These are phyloP conservation scores for Colletotrichum tofieldiae DNA, from an alignment of 2,329 filamentous ascomycete species.

Conservation along the genomic window DNA sequence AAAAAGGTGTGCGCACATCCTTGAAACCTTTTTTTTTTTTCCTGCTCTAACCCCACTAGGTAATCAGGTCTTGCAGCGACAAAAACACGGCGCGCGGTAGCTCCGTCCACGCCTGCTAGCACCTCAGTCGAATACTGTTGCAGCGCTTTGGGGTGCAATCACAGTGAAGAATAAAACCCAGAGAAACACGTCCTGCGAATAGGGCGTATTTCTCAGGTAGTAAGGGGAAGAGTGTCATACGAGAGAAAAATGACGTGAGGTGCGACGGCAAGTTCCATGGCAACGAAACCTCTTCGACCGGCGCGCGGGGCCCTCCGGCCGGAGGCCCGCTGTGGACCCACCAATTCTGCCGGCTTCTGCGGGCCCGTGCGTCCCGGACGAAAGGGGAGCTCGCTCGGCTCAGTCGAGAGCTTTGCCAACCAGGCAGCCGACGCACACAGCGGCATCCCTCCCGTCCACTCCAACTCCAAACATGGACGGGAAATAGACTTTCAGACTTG, in stretches of 20 bases:
- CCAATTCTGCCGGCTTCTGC: background rate
- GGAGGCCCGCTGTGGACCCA: conserved; percentile 15
- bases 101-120: background rate
- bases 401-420: background rate
- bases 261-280: background rate
- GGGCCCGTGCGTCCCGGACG: conserved; percentile 35
- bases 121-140: background rate
- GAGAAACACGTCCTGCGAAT: too few relatives aligned
- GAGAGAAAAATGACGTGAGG: background rate
- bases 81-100: background rate
- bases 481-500: background rate
- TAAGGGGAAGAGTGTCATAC: background rate
- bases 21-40: conserved; percentile 19
- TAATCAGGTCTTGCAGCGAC: background rate
- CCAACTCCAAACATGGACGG: background rate
- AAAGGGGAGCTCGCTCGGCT: conserved; percentile 24
- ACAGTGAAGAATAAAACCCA: background rate
- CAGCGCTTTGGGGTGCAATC: background rate
- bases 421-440: conserved; percentile 13
- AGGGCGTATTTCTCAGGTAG: background rate
- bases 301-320: conserved; percentile 18
- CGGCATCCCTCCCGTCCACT: background rate
- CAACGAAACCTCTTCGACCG: conserved; percentile 25
- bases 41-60: conserved; percentile 1
- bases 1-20: conserved; percentile 1